Conservation (phyloP, 1,284 basidiomycete species). For the Microbotryum violaceum region DNA sequence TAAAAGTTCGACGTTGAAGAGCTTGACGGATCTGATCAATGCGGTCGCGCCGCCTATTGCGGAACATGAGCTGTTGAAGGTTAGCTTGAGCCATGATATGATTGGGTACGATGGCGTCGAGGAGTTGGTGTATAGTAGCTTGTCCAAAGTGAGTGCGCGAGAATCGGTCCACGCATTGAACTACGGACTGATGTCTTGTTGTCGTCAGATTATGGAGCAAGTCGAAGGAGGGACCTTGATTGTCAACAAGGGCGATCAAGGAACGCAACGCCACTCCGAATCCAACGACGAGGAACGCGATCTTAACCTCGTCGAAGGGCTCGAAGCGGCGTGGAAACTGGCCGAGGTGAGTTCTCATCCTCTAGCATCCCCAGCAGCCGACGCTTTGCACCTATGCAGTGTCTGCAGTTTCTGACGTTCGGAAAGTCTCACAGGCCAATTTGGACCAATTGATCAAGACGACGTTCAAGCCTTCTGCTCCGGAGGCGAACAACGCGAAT, state of each 20-base stretch:
- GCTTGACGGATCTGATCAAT: conserved; percentile 81
- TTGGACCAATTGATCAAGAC: conserved; percentile 66
- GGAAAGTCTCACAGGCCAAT: conserved; percentile 54
- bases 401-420: neutral
- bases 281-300: conserved; percentile 49
- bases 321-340: conserved; percentile 71
- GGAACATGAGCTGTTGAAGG: conserved; percentile 92
- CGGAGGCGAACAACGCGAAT: conserved; percentile 24
- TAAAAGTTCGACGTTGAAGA: conserved; percentile 73
- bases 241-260: conserved; percentile 57
- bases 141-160: conserved; percentile 56
- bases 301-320: conserved; percentile 73
- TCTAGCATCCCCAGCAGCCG: neutral
- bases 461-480: conserved; percentile 40
- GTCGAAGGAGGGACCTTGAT: conserved; percentile 86
- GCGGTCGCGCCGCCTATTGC: conserved; percentile 96
- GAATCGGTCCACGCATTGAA: neutral
- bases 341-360: conserved; percentile 54
- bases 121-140: conserved; percentile 81
- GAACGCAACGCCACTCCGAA: neutral
- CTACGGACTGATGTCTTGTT: neutral
- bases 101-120: conserved; percentile 91
- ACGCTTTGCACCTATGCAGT: neutral
- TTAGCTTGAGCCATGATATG: conserved; percentile 95
- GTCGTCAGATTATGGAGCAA: conserved; percentile 73